phyloP scores from a whole-genome alignment of 78 protist genomes.

The Pelomyxa schiedti region DNA sequence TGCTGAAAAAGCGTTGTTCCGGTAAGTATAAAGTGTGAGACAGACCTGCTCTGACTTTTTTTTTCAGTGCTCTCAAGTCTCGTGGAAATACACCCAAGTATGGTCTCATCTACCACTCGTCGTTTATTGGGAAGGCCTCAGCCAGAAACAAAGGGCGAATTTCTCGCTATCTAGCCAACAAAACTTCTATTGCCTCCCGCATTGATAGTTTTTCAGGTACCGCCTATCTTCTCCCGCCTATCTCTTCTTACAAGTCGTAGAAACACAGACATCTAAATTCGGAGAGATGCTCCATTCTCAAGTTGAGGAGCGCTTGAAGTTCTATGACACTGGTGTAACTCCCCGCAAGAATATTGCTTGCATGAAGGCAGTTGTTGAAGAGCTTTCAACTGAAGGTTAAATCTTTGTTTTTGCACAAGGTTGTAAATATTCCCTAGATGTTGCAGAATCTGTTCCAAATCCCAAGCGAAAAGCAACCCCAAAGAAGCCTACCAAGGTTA shows the following conservation, averaged over 20 bases:
- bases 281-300: slow-evolving; percentile 79
- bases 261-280: slow-evolving; percentile 54
- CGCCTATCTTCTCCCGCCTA: neutral
- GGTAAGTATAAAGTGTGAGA: slow-evolving; percentile 1
- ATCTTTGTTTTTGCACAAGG: too few relatives aligned
- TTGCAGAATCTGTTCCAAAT: too few relatives aligned
- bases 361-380: too few relatives aligned
- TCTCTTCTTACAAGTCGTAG: slow-evolving; percentile 9
- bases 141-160: slow-evolving; percentile 95
- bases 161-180: slow-evolving; percentile 95
- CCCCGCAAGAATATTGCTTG: slow-evolving; percentile 79
- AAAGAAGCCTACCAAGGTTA: too few relatives aligned
- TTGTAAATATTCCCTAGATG: too few relatives aligned
- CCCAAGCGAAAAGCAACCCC: too few relatives aligned
- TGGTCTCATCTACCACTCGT: slow-evolving; percentile 92
- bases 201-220: slow-evolving; percentile 89
- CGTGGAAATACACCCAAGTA: slow-evolving; percentile 95
- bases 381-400: too few relatives aligned
- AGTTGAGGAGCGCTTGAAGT: slow-evolving; percentile 87
- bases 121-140: slow-evolving; percentile 77
- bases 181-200: slow-evolving; percentile 88
- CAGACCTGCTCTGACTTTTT: too few relatives aligned
- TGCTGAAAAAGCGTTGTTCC: slow-evolving; percentile 99
- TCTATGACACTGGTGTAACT: slow-evolving; percentile 69
- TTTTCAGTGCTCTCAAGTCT: slow-evolving; percentile 74